These are phyloP conservation scores for Oenanthe javanica DNA, from an alignment of 140 eudicot genomes.

Conservation along the genomic window DNA sequence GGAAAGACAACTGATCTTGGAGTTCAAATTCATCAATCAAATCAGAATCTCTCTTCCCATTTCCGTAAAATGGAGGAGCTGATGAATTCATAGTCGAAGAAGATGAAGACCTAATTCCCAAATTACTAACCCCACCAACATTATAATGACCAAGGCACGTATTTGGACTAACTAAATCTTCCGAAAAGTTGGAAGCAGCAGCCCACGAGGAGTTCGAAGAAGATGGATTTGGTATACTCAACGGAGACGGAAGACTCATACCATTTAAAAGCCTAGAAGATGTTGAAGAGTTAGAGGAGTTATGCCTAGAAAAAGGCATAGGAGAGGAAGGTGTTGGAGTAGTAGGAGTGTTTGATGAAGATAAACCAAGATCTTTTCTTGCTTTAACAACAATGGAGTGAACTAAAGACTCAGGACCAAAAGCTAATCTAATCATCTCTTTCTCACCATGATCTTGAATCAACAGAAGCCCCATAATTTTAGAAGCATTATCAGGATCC, in stretches of 20 bases:
- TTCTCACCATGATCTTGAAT: conserved; percentile 77
- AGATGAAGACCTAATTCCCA: conserved; percentile 7
- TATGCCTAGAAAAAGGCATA: conserved; percentile 27
- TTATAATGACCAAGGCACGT: neutral
- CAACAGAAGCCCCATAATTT: conserved; percentile 66
- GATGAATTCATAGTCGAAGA: conserved; percentile 44
- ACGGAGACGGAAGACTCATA: conserved; percentile 53
- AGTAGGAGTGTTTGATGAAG: conserved; percentile 36
- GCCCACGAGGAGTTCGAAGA: conserved; percentile 38
- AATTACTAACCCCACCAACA: neutral
- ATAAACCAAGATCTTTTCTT: conserved; percentile 40
- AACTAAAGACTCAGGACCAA: conserved; percentile 58
- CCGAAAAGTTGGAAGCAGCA: conserved; percentile 28
- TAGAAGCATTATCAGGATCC: conserved; percentile 80
- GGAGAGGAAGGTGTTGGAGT: conserved; percentile 46
- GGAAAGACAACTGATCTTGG: conserved; percentile 67
- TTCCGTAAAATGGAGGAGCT: conserved; percentile 55
- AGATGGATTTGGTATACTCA: conserved; percentile 44
- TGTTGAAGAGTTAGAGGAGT: conserved; percentile 25
- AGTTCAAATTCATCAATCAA: conserved; percentile 61
- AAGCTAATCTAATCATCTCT: conserved; percentile 79
- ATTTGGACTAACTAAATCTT: conserved; percentile 29
- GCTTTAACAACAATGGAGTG: conserved; percentile 49
- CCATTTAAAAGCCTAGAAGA: conserved; percentile 34
- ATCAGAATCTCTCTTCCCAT: conserved; percentile 31